Evolutionary conservation across 2,329 filamentous ascomycete species (phyloP), one percentile per base, ranked within the genome.

Genomic region (Fusarium secorum): DNA sequence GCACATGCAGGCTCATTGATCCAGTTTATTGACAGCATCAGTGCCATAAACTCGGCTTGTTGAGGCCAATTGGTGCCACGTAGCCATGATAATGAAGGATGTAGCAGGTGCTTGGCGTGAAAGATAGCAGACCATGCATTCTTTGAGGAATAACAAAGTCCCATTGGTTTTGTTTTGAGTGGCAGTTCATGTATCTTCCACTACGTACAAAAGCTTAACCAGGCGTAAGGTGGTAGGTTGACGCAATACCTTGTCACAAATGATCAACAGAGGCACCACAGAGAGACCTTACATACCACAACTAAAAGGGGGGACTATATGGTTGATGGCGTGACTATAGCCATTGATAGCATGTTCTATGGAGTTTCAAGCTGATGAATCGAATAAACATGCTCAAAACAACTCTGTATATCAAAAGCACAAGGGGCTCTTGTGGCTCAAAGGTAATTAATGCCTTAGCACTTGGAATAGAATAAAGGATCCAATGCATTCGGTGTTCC

Each of bases 61-160:
- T 17, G 14, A 28, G 30, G 33, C 44, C 44, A 42, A 51, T 45
- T 63, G 64, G 64, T 67, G 64, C 64, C 64, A 67, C 63, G 63
- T 67, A 67, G 42, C 45, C 30, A 45, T 32, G 17, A 35, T 22
- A 36, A 41, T 39, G 24, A 33, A 30, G 14, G 22, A 18, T 24
- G 20, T 39, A 59, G 20, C 26, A 52, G 46, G 22, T 60, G 4
- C 17, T 60, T 45, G 51, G 51, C 38, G 22, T 38, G 22, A 57
- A 28, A 42, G n/a, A 30, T 17, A 28, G 13, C 30, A n/a, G 15
- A 28, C 13, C 24, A 38, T 52, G 28, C n/a, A 52, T 36, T 17
- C 20, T 17, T 39, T 58, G 11, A 26, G n/a, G 33, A 53, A 20
- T 33, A n/a, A 26, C 18, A 38, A n/a, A 36, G 15, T 33, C 11